Base-by-base conservation (phyloP, 2,329 filamentous ascomycete species). In the Sporothrix schenckii region DNA sequence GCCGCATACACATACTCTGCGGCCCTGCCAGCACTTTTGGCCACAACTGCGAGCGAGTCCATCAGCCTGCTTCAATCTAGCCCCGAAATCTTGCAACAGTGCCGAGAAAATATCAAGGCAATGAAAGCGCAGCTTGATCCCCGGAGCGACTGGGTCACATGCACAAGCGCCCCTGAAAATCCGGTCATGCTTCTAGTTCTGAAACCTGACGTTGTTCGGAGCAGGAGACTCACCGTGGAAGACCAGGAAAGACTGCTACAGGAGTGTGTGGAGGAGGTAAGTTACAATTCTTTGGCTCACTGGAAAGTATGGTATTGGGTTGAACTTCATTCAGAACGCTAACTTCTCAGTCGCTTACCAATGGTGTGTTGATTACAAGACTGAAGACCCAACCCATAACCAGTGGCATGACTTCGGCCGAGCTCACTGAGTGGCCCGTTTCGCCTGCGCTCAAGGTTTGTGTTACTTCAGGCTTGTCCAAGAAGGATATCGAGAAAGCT, bases 401-500 rank as follows among this genome's bases (percentile, higher is more conserved):
- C 65, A 81, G 83, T 66, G 82, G 88, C 50, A 87, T 90, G 58
- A 88, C 88, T 63, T 85, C 88, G 16, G 90, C 90, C 77, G 91
- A 94, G 49, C 85, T 88, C 60, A 85, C 88, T 56, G 86, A 85
- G 49, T 92, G 91, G 83, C 86, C 87, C 72, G 84, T 90, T n/a
- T 85, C 87, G 75, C 92, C 95, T 11, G 92, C 93, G 0, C 85
- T 99, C 73, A 97, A 98, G 81, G 88, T 98, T 14, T 98, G 94
- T 78, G 85, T 97, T 69, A 97, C 94, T 0, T 92, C 88, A 5
- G 95, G 92, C 1, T 83, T 99, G 73, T 91, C 92, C 30, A 96
- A 92, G 84, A 97, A 97, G 83, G 95, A 99, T 80, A 91, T 94
- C 69, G 96, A 99, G 82, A 97, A 96, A 83, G 93, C 95, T 0